Base-by-base conservation (phyloP, 257 asterid species). In the Lycium ferocissimum region DNA sequence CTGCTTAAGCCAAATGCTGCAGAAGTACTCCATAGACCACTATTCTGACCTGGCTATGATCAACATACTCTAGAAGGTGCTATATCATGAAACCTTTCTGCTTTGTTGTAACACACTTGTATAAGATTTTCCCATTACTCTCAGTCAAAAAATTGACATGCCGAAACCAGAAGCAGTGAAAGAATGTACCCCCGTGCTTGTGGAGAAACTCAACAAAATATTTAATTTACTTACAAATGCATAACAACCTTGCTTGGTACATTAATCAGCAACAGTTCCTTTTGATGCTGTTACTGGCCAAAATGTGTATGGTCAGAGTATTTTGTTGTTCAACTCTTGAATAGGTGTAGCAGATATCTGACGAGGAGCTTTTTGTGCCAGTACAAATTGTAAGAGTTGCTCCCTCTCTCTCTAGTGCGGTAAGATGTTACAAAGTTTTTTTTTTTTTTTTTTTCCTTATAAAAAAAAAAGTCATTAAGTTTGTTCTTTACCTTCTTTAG, bases 21-120 rank as follows among this genome's bases (percentile, higher is more conserved):
- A 51, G 22, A 76, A 76, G 26, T 63, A 51, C 82, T 76, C 14
- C 80, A 72, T 43, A 18, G 37, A n/a, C 57, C 80, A 43, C 58
- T 51, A 51, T 4, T 51, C 22, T 47, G 0, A 22, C 38, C 45
- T 75, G 71, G 43, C 71, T 26, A 3, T 47, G 40, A 3, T 3
- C 22, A 49, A 17, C 82, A 14, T 51, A 51, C 82, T 51, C 63
- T 26, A 51, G 47, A 51, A 51, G 63, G 63, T 76, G 61, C 63
- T 76, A 51, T 76, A 22, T 76, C 63, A 51, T 51, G 47, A 51
- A 47, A 14, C 63, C 26, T 75, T 75, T 49, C 59, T 51, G 26
- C 47, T 53, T 51, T 22, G 58, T 76, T 76, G 63, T 76, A 76
- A 76, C 15, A 7, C 47, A 51, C 45, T 22, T 51, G 14, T 76